phyloP scores from a whole-genome alignment of 768 basidiomycete species.

The Kwoniella bestiolae region DNA sequence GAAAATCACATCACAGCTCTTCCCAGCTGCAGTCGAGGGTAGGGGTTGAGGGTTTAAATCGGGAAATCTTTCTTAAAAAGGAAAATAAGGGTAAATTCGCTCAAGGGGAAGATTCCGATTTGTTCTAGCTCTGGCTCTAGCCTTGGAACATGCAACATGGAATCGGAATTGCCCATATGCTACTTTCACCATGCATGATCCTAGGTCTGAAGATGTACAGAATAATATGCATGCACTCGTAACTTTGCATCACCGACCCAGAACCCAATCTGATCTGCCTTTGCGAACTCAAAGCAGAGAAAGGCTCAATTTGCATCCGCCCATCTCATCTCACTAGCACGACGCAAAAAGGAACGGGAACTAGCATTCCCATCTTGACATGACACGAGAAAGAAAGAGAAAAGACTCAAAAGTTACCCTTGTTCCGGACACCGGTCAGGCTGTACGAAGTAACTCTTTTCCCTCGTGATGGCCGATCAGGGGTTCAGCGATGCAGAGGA shows the following conservation, averaged over 20 bases:
- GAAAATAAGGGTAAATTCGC: background rate
- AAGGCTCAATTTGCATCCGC: no score
- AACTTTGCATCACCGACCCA: no score
- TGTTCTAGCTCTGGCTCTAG: constrained; percentile 1
- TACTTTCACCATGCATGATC: background rate
- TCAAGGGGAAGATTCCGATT: background rate
- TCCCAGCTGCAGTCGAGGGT: background rate
- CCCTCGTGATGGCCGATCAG: background rate
- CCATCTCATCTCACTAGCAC: no score
- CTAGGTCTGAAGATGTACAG: no score
- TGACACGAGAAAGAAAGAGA: background rate
- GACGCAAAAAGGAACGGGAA: no score
- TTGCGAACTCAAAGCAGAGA: no score
- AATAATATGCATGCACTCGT: no score
- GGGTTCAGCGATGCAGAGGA: no score
- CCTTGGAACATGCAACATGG: background rate
- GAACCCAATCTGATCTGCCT: no score
- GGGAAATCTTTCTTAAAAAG: background rate
- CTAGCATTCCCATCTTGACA: background rate
- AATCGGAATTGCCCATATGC: background rate
- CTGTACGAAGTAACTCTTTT: no score
- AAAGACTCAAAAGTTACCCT: background rate
- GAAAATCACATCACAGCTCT: no score
- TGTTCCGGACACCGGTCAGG: background rate
- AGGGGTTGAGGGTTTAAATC: background rate